Evolutionary conservation across 2,329 filamentous ascomycete genomes (phyloP).

Genomic region (Talaromyces sp.): DNA sequence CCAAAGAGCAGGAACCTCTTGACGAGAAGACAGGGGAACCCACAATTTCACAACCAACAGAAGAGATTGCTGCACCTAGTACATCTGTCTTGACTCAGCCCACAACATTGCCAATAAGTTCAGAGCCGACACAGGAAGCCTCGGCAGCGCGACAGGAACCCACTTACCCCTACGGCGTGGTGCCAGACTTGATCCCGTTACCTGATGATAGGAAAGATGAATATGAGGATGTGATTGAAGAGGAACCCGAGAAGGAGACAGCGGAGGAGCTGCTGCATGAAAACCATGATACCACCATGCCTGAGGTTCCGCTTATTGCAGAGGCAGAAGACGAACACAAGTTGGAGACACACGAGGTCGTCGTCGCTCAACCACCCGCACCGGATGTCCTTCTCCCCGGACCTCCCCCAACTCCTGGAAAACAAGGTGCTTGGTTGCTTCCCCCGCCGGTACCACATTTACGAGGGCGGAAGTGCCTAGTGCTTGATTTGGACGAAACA

Average conservation of each 20-base stretch:
- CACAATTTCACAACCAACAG: slow-evolving; percentile 23
- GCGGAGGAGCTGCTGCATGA: slow-evolving; percentile 18
- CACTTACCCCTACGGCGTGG: slow-evolving; percentile 5
- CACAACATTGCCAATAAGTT: slow-evolving; percentile 17
- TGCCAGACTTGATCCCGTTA: not conserved
- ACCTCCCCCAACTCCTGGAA: slow-evolving; percentile 39
- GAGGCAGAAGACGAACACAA: slow-evolving; percentile 46
- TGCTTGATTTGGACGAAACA: slow-evolving; percentile 93
- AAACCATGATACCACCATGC: slow-evolving; percentile 60
- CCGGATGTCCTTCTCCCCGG: slow-evolving; percentile 50
- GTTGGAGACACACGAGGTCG: slow-evolving; percentile 36
- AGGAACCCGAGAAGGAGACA: slow-evolving; percentile 5
- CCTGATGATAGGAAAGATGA: slow-evolving; percentile 4
- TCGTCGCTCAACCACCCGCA: slow-evolving; percentile 43
- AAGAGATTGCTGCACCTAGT: slow-evolving; percentile 21
- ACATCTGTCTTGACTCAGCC: slow-evolving; percentile 24
- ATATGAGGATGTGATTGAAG: not conserved
- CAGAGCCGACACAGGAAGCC: slow-evolving; percentile 24
- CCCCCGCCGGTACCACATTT: slow-evolving; percentile 76
- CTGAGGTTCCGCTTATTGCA: slow-evolving; percentile 46
- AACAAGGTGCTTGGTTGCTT: slow-evolving; percentile 62
- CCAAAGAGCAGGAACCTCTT: slow-evolving; percentile 29
- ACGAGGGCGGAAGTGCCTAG: slow-evolving; percentile 85
- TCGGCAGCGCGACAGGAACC: slow-evolving; percentile 18
- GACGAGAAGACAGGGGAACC: slow-evolving; percentile 36